Percentiles rank a stretch among this genome's conserved stretches.
Conservation (phyloP, 2,329 filamentous ascomycete species). For the Colletotrichum sp. region DNA sequence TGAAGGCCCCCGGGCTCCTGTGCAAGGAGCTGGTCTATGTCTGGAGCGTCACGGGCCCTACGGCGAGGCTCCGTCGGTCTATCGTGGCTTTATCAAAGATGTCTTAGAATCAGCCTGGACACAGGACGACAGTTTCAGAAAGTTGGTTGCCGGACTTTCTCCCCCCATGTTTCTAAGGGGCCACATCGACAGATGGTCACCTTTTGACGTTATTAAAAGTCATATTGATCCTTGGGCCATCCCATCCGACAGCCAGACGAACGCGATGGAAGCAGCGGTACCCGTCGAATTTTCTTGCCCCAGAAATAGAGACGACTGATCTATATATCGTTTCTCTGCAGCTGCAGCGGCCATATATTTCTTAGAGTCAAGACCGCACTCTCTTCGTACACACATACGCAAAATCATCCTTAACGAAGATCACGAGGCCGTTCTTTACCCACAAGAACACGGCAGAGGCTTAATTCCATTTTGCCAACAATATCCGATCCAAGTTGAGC, state of each 20-base stretch:
- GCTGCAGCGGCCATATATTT: neutral
- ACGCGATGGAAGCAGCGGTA: neutral
- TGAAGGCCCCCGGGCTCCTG: neutral
- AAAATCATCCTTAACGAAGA: neutral
- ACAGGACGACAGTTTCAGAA: rapidly evolving
- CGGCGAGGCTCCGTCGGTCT: neutral
- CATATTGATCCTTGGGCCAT: rapidly evolving
- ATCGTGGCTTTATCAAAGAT: neutral
- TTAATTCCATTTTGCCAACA: neutral
- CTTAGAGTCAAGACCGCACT: neutral
- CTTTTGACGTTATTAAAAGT: rapidly evolving
- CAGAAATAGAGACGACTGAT: neutral
- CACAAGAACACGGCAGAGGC: neutral
- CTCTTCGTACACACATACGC: rapidly evolving
- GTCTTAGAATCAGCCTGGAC: neutral
- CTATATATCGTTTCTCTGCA: neutral
- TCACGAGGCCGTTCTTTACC: neutral
- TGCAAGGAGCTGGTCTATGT: neutral
- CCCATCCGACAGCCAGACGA: neutral
- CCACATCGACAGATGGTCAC: rapidly evolving
- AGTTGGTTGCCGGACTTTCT: rapidly evolving
- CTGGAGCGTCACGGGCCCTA: neutral
- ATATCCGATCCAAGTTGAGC: neutral
- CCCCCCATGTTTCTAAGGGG: neutral
- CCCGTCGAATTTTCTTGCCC: neutral